A percentile compares a stretch with the other conserved stretches of the same genome.
Conservation (phyloP, 2,329 filamentous ascomycete species). For the Diaporthe ampelina region DNA sequence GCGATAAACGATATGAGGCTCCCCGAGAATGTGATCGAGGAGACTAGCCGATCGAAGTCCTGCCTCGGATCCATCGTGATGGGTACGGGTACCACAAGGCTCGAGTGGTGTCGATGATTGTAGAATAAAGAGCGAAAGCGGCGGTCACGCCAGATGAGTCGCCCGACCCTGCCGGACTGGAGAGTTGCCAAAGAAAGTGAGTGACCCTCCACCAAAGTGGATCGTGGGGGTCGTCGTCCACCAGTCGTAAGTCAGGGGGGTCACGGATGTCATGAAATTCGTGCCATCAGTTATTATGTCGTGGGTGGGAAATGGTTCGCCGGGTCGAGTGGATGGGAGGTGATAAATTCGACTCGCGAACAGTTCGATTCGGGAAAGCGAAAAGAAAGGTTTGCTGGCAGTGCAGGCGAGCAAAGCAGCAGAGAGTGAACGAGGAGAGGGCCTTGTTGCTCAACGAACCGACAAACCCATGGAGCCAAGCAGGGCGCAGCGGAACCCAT, state of each 20-base stretch:
- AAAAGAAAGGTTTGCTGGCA: neutral
- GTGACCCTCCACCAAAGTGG: slow-evolving; percentile 26
- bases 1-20: slow-evolving; percentile 42
- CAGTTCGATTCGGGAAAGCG: slow-evolving; percentile 4
- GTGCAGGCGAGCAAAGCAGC: too few relatives aligned
- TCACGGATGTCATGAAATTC: slow-evolving; percentile 23
- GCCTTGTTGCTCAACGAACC: slow-evolving; percentile 8
- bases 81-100: neutral
- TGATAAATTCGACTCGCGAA: slow-evolving; percentile 27
- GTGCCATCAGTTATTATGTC: slow-evolving; percentile 22
- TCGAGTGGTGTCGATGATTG: neutral
- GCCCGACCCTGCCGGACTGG: slow-evolving; percentile 14
- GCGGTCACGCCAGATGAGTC: slow-evolving; percentile 12
- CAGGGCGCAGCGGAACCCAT: slow-evolving; percentile 32
- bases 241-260: slow-evolving; percentile 19
- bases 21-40: slow-evolving; percentile 40
- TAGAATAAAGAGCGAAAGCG: neutral
- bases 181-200: slow-evolving; percentile 14
- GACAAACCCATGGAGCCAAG: slow-evolving; percentile 24
- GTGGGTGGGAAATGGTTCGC: neutral
- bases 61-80: slow-evolving; percentile 32
- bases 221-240: slow-evolving; percentile 11
- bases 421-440: neutral
- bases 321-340: slow-evolving; percentile 2
- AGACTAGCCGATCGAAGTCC: slow-evolving; percentile 33